Base-by-base conservation (phyloP, 2,329 filamentous ascomycete species). In the Ascochyta pisi region DNA sequence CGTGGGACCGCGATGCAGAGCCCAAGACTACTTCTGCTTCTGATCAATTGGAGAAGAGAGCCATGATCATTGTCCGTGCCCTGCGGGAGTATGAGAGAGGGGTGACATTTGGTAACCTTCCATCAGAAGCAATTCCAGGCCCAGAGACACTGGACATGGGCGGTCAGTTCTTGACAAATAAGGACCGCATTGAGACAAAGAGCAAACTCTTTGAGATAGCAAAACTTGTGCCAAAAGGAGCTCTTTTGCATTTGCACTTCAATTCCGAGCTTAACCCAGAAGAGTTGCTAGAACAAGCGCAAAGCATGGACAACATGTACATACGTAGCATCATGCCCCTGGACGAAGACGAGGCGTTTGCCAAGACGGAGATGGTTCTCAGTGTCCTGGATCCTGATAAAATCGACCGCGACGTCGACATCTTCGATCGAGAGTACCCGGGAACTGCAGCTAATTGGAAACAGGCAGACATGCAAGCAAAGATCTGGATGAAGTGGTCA, bases 171-270 rank as follows among this genome's bases (percentile, higher is more conserved):
- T 68, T 81, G 3, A 76, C 76, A 19, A 80, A 80, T 64, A 77
- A 76, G 56, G 60, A 68, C 3, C 71, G 76, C 1, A 80, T 81
- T 43, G 73, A 78, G 40, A 73, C 81, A 34, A 48, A 79, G 42
- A 90, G 88, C 8, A 73, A 77, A 39, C 67, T 92, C 13, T 85
- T 86, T 63, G 63, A 78, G 26, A 81, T 89, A 24, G 83, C 86
- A 6, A 77, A 77, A 29, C 68, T 73, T 53, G 83, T 90, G 79
- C 89, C 89, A 38, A 92, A 92, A 73, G 89, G 89, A 2, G 83
- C 83, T 0, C 87, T 92, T 68, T 78, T 92, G 23, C 89, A 92
- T 71, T 83, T 91, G 23, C 89, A 92, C 72, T 92, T 90, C 79
- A 92, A 92, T 70, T 83, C 89, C n/a, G 90, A 89, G 57, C 77